phyloP scores from a whole-genome alignment of 306 rosid genomes.

The Acacia confusa region DNA sequence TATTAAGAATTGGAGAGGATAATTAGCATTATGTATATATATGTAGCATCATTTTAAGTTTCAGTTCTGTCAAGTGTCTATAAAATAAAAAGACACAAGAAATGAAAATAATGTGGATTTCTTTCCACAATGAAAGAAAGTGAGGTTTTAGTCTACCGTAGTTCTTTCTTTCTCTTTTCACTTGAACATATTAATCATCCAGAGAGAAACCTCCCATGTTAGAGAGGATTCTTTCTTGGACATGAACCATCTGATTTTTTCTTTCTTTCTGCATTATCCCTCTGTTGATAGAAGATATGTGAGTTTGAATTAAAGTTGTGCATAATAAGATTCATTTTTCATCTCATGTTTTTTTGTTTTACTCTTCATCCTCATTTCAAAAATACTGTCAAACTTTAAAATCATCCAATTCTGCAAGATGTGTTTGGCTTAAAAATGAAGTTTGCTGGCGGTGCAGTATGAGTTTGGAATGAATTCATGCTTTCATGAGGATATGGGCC shows the following conservation, averaged over 20 bases:
- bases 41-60: background rate
- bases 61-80: background rate
- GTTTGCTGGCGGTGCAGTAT: slow-evolving; percentile 58
- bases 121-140: no score
- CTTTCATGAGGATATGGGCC: slow-evolving; percentile 56
- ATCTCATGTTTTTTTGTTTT: background rate
- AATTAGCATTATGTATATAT: background rate
- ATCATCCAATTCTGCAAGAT: background rate
- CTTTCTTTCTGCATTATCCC: background rate
- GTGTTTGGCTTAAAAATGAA: background rate
- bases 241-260: background rate
- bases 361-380: background rate
- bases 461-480: slow-evolving; percentile 90
- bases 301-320: background rate
- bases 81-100: background rate
- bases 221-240: background rate
- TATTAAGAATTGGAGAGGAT: no score
- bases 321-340: background rate
- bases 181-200: background rate
- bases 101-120: background rate
- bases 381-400: background rate
- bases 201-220: background rate
- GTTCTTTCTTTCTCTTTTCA: background rate
- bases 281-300: no score
- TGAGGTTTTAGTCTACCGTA: no score